Conservation (phyloP, 1,284 basidiomycete species). For the Mycosarcoma maydis region DNA sequence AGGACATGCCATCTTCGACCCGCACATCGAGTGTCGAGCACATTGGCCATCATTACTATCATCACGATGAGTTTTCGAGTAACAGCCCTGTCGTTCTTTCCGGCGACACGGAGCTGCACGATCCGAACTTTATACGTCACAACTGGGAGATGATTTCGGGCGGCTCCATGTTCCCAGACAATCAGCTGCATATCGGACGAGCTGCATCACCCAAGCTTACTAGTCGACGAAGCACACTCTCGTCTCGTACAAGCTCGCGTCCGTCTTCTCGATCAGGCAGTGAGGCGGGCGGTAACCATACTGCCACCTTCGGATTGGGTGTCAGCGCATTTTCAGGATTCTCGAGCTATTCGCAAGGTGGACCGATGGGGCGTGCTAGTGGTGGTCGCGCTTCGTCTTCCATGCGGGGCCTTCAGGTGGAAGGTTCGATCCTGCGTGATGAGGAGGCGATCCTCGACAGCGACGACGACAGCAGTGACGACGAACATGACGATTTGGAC, state of each 20-base stretch:
- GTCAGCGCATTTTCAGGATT: constrained; percentile 30
- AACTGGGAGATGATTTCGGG: constrained; percentile 47
- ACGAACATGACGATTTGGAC: constrained; percentile 15
- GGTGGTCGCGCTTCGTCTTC: constrained; percentile 9
- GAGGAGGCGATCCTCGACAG: constrained; percentile 30
- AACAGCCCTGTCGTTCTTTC: constrained; percentile 31
- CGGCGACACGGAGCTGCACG: constrained; percentile 43
- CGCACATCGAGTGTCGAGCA: constrained; percentile 19
- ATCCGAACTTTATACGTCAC: constrained; percentile 42
- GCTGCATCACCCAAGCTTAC: constrained; percentile 18
- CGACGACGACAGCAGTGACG: constrained; percentile 29
- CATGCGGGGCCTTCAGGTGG: constrained; percentile 26
- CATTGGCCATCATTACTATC: constrained; percentile 8
- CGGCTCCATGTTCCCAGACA: constrained; percentile 16
- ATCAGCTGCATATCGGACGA: constrained; percentile 26
- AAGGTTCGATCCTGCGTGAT: constrained; percentile 39
- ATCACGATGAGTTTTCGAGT: constrained; percentile 12
- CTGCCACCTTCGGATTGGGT: constrained; percentile 19
- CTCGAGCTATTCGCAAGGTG: constrained; percentile 27
- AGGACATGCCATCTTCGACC: constrained; percentile 9
- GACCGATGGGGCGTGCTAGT: constrained; percentile 2
- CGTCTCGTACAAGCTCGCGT: constrained; percentile 30
- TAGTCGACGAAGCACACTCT: constrained; percentile 31
- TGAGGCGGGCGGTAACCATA: constrained; percentile 19
- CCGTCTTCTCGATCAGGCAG: constrained; percentile 40